Evolutionary conservation across 2,329 filamentous ascomycete species (phyloP).

Genomic region (Rachicladosporium sp.): DNA sequence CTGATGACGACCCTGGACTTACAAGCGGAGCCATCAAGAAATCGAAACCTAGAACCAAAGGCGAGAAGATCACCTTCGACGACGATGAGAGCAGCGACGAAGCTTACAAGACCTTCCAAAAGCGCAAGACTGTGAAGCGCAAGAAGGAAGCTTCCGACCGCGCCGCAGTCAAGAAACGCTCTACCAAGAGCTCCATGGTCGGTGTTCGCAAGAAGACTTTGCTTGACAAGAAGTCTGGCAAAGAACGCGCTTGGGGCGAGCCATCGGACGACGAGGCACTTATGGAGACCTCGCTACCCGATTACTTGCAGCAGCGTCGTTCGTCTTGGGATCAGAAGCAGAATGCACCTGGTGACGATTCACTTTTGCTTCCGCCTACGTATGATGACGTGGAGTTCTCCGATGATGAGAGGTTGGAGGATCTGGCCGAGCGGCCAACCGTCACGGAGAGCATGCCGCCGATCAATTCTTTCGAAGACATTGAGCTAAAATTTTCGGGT

Average conservation of each 20-base stretch:
- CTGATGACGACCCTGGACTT: constrained; percentile 4
- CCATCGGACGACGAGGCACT: constrained; percentile 38
- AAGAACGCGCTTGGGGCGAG: constrained; percentile 18
- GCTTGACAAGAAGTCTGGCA: constrained; percentile 7
- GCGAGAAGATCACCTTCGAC: constrained; percentile 14
- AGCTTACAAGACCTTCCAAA: constrained; percentile 53
- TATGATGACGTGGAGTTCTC: constrained; percentile 67
- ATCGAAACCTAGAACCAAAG: constrained; percentile 7
- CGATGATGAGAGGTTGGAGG: constrained; percentile 51
- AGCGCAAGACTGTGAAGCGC: constrained; percentile 42
- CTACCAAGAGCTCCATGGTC: constrained; percentile 29
- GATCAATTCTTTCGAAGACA: constrained; percentile 55
- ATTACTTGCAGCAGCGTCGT: constrained; percentile 59
- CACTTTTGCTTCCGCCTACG: constrained; percentile 63
- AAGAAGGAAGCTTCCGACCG: constrained; percentile 39
- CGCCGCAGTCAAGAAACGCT: constrained; percentile 34
- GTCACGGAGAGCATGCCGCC: constrained; percentile 55
- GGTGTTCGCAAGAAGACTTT: constrained; percentile 15
- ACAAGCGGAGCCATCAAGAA: neutral
- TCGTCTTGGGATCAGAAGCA: constrained; percentile 52
- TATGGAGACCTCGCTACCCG: constrained; percentile 52
- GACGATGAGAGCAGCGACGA: constrained; percentile 45
- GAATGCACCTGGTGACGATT: constrained; percentile 50
- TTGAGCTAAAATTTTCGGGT: constrained; percentile 60
- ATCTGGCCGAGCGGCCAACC: constrained; percentile 56